A percentile compares a stretch with the other conserved stretches of the same genome.
Conservation (phyloP, 2,329 filamentous ascomycete genomes). For the Aspergillus cejpii region DNA sequence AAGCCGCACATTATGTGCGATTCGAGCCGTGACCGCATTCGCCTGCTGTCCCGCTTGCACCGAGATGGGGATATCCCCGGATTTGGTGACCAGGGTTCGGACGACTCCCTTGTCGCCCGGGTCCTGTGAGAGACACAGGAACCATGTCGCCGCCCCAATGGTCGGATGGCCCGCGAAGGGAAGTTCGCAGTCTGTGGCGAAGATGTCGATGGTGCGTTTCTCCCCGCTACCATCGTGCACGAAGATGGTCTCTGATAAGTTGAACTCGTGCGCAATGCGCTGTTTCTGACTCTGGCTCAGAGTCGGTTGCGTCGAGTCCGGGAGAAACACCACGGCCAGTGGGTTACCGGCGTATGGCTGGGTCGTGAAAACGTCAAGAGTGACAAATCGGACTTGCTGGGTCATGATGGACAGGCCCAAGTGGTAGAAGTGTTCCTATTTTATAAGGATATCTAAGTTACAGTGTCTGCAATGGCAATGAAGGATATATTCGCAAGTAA, state of each 20-base stretch:
- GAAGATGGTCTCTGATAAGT: constrained; percentile 53
- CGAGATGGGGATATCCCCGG: constrained; percentile 50
- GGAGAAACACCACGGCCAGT: constrained; percentile 49
- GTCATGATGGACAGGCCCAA: constrained; percentile 16
- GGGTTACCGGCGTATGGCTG: constrained; percentile 47
- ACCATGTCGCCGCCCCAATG: constrained; percentile 50
- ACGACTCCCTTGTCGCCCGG: constrained; percentile 8
- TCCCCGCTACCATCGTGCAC: constrained; percentile 33
- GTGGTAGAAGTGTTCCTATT: background rate
- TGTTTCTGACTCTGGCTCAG: constrained; percentile 48
- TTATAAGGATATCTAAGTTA: no score
- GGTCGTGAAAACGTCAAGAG: constrained; percentile 42
- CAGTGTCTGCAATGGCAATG: no score
- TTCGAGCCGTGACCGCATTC: constrained; percentile 17
- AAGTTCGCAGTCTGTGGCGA: constrained; percentile 46
- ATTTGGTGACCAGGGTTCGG: constrained; percentile 47
- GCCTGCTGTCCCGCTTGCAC: constrained; percentile 2
- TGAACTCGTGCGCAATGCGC: constrained; percentile 51
- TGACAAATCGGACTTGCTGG: constrained; percentile 26
- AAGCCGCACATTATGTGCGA: constrained; percentile 35
- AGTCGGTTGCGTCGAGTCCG: constrained; percentile 24
- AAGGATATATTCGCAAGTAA: no score
- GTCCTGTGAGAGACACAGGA: constrained; percentile 26
- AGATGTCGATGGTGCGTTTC: constrained; percentile 46
- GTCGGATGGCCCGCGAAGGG: constrained; percentile 55